Conservation (phyloP, 2,329 filamentous ascomycete species). For the Cordyceps javanica region DNA sequence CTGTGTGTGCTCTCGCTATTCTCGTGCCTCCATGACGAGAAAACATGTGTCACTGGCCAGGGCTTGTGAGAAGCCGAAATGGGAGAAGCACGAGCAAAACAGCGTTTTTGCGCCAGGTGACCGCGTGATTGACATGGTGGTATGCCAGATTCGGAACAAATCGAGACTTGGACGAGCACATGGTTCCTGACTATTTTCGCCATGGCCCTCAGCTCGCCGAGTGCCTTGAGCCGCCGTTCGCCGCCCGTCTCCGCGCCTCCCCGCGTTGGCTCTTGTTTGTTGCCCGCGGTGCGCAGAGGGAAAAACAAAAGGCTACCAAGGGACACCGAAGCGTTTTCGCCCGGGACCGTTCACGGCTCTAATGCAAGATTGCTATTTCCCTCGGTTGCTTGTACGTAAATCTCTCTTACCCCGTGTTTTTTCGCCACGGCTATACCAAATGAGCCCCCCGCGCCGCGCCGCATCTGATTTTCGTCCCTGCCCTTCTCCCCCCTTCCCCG, state of each 20-base stretch:
- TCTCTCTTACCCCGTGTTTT: slow-evolving; percentile 11
- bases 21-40: not conserved
- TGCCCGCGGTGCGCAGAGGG: not conserved
- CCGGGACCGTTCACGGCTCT: not conserved
- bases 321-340: slow-evolving; percentile 8
- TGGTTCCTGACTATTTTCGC: slow-evolving; percentile 14
- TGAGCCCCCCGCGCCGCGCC: not conserved
- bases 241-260: slow-evolving; percentile 8
- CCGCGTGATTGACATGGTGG: slow-evolving; percentile 3
- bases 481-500: not conserved
- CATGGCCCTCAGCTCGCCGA: not conserved
- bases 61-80: not conserved
- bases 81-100: not conserved
- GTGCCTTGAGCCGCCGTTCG: slow-evolving; percentile 12
- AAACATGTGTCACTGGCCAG: slow-evolving; percentile 10
- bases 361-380: slow-evolving; percentile 6
- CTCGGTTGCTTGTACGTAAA: slow-evolving; percentile 12
- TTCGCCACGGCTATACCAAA: slow-evolving; percentile 6
- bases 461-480: slow-evolving; percentile 1
- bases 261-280: not conserved
- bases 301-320: too few species aligned
- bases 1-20: not conserved
- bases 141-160: slow-evolving; percentile 10
- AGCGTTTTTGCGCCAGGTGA: not conserved
- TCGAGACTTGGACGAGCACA: slow-evolving; percentile 1